phyloP scores from a whole-genome alignment of 2,329 filamentous ascomycete species.

The Didymella segeticola region DNA sequence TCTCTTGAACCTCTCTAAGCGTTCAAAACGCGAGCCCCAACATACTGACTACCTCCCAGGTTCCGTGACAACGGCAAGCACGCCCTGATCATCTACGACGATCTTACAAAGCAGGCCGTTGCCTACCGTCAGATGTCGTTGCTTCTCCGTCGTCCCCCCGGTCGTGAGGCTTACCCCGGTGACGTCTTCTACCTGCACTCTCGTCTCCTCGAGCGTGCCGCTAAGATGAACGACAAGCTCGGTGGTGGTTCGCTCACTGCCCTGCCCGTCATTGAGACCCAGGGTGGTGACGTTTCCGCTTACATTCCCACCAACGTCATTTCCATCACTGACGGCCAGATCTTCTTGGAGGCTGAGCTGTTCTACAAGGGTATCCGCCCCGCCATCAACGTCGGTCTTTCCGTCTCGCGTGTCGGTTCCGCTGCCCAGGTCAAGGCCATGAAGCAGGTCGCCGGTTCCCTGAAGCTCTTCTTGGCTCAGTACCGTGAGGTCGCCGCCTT shows the following conservation, averaged over 20 bases:
- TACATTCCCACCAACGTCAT: constrained; percentile 99
- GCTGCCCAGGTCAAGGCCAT: constrained; percentile 99
- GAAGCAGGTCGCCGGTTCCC: constrained; percentile 99
- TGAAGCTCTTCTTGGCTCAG: constrained; percentile 99
- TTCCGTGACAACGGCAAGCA: constrained; percentile 90
- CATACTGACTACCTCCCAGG: constrained; percentile 9
- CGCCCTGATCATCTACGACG: constrained; percentile 89
- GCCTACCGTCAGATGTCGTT: constrained; percentile 99
- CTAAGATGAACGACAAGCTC: constrained; percentile 97
- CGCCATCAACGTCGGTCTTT: constrained; percentile 99
- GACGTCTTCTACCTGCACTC: constrained; percentile 62
- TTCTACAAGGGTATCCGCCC: constrained; percentile 99
- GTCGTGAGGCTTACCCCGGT: constrained; percentile 99
- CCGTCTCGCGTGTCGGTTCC: constrained; percentile 99
- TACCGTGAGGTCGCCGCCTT: constrained; percentile 99
- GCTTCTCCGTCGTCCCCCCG: constrained; percentile 93
- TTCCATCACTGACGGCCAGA: constrained; percentile 99
- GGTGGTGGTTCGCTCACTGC: constrained; percentile 97
- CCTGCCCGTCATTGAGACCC: constrained; percentile 93
- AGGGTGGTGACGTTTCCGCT: constrained; percentile 99
- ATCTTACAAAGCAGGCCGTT: constrained; percentile 97
- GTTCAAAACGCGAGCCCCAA: not conserved
- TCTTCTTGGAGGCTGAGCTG: constrained; percentile 98
- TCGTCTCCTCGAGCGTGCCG: constrained; percentile 97
- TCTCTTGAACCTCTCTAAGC: not conserved